phyloP scores from a whole-genome alignment of 2,329 filamentous ascomycete genomes.

The Sphaerulina musiva region DNA sequence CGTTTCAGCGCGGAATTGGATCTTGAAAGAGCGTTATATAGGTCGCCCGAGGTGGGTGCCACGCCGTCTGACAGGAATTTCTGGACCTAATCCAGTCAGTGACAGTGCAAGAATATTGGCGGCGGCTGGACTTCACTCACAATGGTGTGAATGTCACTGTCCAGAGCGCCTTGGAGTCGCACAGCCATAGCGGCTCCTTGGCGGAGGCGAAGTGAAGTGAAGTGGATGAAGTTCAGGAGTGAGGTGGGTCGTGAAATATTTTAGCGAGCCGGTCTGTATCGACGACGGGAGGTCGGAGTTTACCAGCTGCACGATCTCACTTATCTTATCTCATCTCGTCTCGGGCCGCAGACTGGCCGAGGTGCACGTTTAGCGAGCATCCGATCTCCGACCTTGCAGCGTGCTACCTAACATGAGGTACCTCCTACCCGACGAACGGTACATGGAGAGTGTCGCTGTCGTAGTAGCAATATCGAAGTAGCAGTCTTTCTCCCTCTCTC shows the following conservation, averaged over 20 bases:
- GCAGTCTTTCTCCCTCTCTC: no score
- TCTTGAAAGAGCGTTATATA: constrained; percentile 73
- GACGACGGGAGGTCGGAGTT: no score
- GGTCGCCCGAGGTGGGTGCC: constrained; percentile 27
- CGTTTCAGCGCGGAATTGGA: constrained; percentile 84
- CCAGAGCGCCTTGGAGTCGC: constrained; percentile 24
- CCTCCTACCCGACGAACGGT: no score
- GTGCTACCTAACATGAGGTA: no score
- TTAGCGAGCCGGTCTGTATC: no score
- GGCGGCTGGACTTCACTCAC: constrained; percentile 5
- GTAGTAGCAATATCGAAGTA: no score
- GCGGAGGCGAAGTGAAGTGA: not conserved
- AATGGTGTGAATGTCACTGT: constrained; percentile 52
- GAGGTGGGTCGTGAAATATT: not conserved
- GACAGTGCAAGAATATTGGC: not conserved
- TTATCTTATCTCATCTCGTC: no score
- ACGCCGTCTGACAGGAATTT: constrained; percentile 27
- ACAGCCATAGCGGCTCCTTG: constrained; percentile 2
- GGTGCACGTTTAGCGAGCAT: no score
- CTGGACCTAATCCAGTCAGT: constrained; percentile 6
- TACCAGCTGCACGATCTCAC: no score
- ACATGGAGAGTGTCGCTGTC: no score
- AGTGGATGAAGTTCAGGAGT: not conserved
- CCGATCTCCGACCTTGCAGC: no score
- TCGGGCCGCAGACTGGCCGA: no score